Percentiles rank a stretch among this genome's conserved stretches.
Evolutionary conservation across 179 eudicot species (phyloP).

Genomic region (Amaranthus tricolor): DNA sequence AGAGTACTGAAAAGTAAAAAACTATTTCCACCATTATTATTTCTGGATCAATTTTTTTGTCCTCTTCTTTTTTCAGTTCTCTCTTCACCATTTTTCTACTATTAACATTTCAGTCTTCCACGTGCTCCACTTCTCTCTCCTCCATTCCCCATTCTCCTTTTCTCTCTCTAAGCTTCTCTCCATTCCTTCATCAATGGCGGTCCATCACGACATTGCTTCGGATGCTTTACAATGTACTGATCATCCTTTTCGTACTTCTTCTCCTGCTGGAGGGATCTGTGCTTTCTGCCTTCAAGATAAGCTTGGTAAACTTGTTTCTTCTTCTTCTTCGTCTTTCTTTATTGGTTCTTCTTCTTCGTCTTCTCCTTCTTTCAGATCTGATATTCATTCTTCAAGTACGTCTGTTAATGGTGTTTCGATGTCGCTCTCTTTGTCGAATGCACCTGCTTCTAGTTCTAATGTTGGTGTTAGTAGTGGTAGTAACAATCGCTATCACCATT

Average conservation of each 20-base stretch:
- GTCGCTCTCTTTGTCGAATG: conserved; percentile 13
- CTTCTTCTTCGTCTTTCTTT: conserved; percentile 50
- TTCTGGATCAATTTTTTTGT: no score
- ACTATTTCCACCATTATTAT: no score
- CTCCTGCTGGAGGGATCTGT: conserved; percentile 73
- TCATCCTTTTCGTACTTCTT: conserved; percentile 56
- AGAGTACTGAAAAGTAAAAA: no score
- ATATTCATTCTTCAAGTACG: conserved; percentile 15
- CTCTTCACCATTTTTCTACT: no score
- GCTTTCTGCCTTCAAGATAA: conserved; percentile 86
- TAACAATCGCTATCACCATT: not conserved
- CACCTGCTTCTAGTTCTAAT: not conserved
- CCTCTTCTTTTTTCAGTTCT: no score
- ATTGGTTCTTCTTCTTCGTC: conserved; percentile 43
- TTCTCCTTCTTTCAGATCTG: conserved; percentile 59
- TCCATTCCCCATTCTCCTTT: not conserved
- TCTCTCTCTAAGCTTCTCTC: not conserved
- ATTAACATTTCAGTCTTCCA: not conserved
- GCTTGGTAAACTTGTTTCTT: conserved; percentile 63
- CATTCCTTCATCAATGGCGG: conserved; percentile 8
- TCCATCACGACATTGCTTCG: conserved; percentile 39
- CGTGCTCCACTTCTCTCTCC: not conserved
- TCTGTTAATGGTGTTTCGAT: not conserved
- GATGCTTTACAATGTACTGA: conserved; percentile 48
- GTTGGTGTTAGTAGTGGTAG: not conserved